These are phyloP conservation scores for Penicillium psychrosexuale DNA, from an alignment of 2,329 filamentous ascomycete genomes.

Conservation along the genomic window DNA sequence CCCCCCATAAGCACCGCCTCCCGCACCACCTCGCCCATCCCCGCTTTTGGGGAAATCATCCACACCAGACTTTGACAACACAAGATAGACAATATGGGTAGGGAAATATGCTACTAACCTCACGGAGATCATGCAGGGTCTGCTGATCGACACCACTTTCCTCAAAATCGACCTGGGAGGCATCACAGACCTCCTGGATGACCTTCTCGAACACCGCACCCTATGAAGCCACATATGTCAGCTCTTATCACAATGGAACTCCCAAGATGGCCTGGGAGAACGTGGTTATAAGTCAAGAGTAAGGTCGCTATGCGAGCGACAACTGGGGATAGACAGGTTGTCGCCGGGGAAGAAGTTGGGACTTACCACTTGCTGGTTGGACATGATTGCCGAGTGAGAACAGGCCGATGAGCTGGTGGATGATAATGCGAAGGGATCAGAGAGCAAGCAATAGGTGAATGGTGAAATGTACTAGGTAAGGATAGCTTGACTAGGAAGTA, in stretches of 20 bases:
- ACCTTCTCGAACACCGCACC: slow-evolving; percentile 86
- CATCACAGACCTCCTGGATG: slow-evolving; percentile 86
- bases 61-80: slow-evolving; percentile 7
- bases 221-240: slow-evolving; percentile 39
- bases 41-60: slow-evolving; percentile 27
- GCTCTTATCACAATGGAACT: slow-evolving; percentile 14
- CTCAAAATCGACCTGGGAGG: slow-evolving; percentile 91
- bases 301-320: slow-evolving; percentile 23
- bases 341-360: slow-evolving; percentile 16
- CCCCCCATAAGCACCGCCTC: slow-evolving; percentile 39
- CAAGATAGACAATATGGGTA: slow-evolving; percentile 8
- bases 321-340: slow-evolving; percentile 15
- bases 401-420: slow-evolving; percentile 2
- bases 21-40: slow-evolving; percentile 33
- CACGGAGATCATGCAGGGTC: slow-evolving; percentile 80
- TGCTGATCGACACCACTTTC: slow-evolving; percentile 88
- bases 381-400: slow-evolving; percentile 36
- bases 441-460: neutral
- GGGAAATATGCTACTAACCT: slow-evolving; percentile 59
- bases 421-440: slow-evolving; percentile 20
- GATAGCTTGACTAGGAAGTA: slow-evolving; percentile 12
- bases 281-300: neutral
- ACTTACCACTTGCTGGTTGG: slow-evolving; percentile 51
- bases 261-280: neutral
- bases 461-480: slow-evolving; percentile 25